phyloP scores from a whole-genome alignment of 2,329 filamentous ascomycete genomes.

The Neonectria punicea region DNA sequence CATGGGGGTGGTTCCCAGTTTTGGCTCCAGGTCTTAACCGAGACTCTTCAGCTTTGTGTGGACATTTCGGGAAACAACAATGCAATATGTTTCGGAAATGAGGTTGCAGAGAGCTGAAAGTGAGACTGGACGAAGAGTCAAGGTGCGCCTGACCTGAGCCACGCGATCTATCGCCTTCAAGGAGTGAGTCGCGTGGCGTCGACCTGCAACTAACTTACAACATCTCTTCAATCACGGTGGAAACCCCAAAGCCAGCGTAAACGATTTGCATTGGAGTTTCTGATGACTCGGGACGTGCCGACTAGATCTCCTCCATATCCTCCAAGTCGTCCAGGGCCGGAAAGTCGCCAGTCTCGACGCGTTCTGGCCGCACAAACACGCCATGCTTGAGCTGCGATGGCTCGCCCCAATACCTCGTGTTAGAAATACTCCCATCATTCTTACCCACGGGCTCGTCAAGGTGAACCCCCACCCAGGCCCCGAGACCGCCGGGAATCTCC shows the following conservation, averaged over 20 bases:
- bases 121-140: background rate
- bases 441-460: conserved; percentile 85
- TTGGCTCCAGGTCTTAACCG: conserved; percentile 5
- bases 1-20: conserved; percentile 5
- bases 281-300: background rate
- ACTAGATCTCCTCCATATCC: conserved; percentile 78
- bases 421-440: conserved; percentile 80
- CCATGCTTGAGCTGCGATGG: conserved; percentile 75
- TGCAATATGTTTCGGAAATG: background rate
- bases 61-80: background rate
- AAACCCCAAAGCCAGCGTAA: background rate
- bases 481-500: conserved; percentile 74
- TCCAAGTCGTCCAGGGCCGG: conserved; percentile 77
- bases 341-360: conserved; percentile 81
- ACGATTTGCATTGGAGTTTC: background rate
- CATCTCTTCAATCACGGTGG: background rate
- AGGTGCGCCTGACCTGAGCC: background rate
- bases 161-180: background rate
- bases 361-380: conserved; percentile 81
- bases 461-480: conserved; percentile 78
- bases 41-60: background rate
- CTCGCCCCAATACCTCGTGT: conserved; percentile 75
- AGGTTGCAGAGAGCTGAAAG: background rate
- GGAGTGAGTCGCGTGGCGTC: background rate
- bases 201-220: background rate